These are phyloP conservation scores for Oehlia diaphana DNA, from an alignment of 192 early-diverging fungal genomes.

Conservation along the genomic window DNA sequence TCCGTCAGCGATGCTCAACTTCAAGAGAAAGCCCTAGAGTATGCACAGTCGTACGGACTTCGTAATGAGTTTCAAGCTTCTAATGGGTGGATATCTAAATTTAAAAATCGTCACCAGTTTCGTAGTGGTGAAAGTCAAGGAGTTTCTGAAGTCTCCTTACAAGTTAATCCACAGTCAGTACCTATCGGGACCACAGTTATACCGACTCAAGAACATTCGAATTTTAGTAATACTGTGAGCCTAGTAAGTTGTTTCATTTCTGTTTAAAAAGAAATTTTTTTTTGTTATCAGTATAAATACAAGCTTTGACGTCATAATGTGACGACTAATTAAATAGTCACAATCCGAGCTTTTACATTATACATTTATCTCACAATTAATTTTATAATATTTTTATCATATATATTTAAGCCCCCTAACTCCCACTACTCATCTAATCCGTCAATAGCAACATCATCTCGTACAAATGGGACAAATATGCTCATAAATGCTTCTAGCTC, in stretches of 20 bases:
- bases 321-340: slow-evolving; percentile 4
- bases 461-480: slow-evolving; percentile 17
- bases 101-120: slow-evolving; percentile 24
- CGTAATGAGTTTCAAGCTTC: slow-evolving; percentile 31
- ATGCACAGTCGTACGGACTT: slow-evolving; percentile 22
- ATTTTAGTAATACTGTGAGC: slow-evolving; percentile 16
- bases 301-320: slow-evolving; percentile 9
- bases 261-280: not conserved
- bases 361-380: not conserved
- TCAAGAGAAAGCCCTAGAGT: slow-evolving; percentile 27
- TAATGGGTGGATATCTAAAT: slow-evolving; percentile 32
- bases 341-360: not conserved
- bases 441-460: not conserved
- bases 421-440: not conserved
- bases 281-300: not conserved
- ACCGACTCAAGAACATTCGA: slow-evolving; percentile 14
- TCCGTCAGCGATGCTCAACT: slow-evolving; percentile 25
- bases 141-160: slow-evolving; percentile 13
- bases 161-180: not conserved
- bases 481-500: slow-evolving; percentile 11
- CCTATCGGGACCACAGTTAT: slow-evolving; percentile 23
- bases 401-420: slow-evolving; percentile 1
- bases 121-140: slow-evolving; percentile 8
- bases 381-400: not conserved
- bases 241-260: slow-evolving; percentile 6